phyloP scores from a whole-genome alignment of 768 basidiomycete genomes.

The Cystofilobasidium ferigula region DNA sequence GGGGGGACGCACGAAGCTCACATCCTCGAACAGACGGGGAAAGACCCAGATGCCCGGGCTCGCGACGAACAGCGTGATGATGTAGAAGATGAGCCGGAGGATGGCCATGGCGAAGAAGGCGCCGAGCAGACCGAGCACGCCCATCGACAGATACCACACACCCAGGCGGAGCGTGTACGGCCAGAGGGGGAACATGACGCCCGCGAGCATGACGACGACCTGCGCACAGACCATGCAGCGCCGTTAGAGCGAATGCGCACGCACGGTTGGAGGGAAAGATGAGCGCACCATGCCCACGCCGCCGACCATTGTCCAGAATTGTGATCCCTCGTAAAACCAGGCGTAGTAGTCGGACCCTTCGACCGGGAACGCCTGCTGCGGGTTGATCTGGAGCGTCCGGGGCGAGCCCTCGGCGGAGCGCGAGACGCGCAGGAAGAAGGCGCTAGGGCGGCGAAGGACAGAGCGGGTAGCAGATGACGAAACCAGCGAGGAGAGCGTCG shows the following conservation, averaged over 20 bases:
- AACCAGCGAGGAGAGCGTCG: no score
- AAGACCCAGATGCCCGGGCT: constrained; percentile 98
- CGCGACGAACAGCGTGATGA: constrained; percentile 73
- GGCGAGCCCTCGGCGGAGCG: constrained; percentile 49
- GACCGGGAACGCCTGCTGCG: constrained; percentile 56
- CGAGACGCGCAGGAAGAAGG: constrained; percentile 87
- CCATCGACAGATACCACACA: constrained; percentile 89
- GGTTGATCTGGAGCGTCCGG: constrained; percentile 66
- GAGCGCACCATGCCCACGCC: constrained; percentile 62
- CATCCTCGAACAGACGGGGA: constrained; percentile 93
- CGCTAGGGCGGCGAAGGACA: constrained; percentile 36
- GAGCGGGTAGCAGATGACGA: neutral
- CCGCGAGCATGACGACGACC: constrained; percentile 76
- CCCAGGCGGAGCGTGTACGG: constrained; percentile 82
- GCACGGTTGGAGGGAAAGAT: neutral
- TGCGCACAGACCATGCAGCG: neutral
- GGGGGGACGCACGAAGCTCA: constrained; percentile 73
- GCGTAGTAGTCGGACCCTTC: constrained; percentile 65
- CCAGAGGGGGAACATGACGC: constrained; percentile 99
- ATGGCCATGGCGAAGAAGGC: constrained; percentile 84
- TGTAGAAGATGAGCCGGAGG: constrained; percentile 81
- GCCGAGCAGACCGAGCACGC: constrained; percentile 72
- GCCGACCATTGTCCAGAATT: constrained; percentile 83
- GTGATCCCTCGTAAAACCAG: constrained; percentile 93
- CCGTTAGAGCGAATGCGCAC: neutral